Percentiles rank a stretch among this genome's conserved stretches.
Conservation (phyloP, 1,139 yeast genomes). For the Saccharomyces hybrid region DNA sequence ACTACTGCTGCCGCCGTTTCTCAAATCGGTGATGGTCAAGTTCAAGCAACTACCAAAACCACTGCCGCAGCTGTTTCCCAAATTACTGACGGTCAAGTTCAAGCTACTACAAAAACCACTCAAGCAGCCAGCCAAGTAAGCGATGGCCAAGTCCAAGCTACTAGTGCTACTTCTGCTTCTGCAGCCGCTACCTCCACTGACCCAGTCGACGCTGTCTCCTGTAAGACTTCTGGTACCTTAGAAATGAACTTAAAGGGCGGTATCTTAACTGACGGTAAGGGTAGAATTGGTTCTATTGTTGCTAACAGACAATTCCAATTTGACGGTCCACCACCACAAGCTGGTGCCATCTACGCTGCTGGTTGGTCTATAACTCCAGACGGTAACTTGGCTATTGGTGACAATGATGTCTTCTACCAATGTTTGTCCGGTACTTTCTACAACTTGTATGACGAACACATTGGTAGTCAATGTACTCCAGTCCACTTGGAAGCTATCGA, state of each 20-base stretch:
- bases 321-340: constrained; percentile 85
- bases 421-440: constrained; percentile 74
- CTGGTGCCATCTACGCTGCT: constrained; percentile 75
- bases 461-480: constrained; percentile 58
- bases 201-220: constrained; percentile 39
- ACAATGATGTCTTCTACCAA: constrained; percentile 60
- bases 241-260: constrained; percentile 47
- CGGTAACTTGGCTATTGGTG: constrained; percentile 65
- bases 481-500: constrained; percentile 61
- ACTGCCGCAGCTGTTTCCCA: constrained; percentile 28
- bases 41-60: constrained; percentile 35
- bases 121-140: constrained; percentile 29
- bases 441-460: constrained; percentile 68
- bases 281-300: constrained; percentile 76
- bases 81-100: constrained; percentile 4
- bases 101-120: constrained; percentile 23
- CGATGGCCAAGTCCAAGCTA: constrained; percentile 30
- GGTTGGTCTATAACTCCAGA: constrained; percentile 64
- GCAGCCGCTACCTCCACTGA: constrained; percentile 31
- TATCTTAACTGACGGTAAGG: constrained; percentile 51
- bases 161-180: constrained; percentile 27
- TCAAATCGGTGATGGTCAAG: constrained; percentile 46
- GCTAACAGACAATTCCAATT: constrained; percentile 85
- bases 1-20: constrained; percentile 33
- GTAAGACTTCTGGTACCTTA: constrained; percentile 45